Evolutionary conservation across 208 protist species (phyloP), one percentile per base, ranked within the genome.

Genomic region (Acanthamoeba culbertsoni): DNA sequence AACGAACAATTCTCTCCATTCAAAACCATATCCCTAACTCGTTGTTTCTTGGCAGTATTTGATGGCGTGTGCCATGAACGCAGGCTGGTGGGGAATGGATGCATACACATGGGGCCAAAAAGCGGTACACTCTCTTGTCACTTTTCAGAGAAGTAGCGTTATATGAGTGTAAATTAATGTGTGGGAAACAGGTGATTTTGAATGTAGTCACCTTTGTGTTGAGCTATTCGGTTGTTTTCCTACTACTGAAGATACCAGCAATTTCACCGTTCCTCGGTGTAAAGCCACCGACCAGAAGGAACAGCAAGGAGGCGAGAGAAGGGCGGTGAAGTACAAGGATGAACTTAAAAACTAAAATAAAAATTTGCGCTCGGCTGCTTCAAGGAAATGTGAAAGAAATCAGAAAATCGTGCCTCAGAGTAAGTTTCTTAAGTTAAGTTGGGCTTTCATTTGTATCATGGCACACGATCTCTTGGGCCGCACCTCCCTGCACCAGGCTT

Each of bases 21-120:
- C 4, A 16, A 16, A 35, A 12, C 5, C 33, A n/a, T 43, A 12
- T 48, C 37, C 5, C 37, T 18, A 5, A 2, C 20, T 20, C 4
- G n/a, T 33, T 75, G 1, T 55, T 23, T 68, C 59, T 68, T 33
- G 12, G 12, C 42, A 82, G 71, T 82, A 82, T 18, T 43, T 82
- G 42, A 82, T 82, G 71, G 71, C 45, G 2, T 82, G 71, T 43
- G 46, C 71, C 71, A 82, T 82, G 71, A 82, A 82, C n/a, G 43
- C 43, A 2, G 45, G 45, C 1, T 82, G 71, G 71, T 55, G 37
- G 71, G 71, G 71, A 26, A 82, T 82, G 71, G 37, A 53, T 43
- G 71, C 26, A 28, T 82, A 82, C 71, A 82, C 71, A 6, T 82
- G 71, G 71, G 71, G 71, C 71, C 71, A 82, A 31, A 82, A 82